phyloP scores from a whole-genome alignment of 805 yeast species.

The Saturnispora ahearnii region DNA sequence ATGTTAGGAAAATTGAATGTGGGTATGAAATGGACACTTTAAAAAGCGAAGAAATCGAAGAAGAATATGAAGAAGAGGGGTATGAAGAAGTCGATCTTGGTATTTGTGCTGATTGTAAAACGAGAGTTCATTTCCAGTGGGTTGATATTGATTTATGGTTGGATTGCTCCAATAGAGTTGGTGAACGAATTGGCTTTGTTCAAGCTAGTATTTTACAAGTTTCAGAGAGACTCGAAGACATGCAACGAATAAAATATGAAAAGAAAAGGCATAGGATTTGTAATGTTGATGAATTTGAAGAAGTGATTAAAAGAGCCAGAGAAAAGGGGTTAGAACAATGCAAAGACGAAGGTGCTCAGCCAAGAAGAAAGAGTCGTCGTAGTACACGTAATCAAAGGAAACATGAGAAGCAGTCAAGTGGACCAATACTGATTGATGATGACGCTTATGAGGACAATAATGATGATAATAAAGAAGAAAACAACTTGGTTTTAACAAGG shows the following conservation, averaged over 20 bases:
- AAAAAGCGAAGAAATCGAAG: constrained; percentile 8
- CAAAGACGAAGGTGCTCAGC: constrained; percentile 19
- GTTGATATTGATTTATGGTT: constrained; percentile 28
- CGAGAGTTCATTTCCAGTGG: constrained; percentile 41
- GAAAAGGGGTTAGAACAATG: constrained; percentile 4
- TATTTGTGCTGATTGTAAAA: constrained; percentile 39
- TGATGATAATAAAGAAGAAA: constrained; percentile 5
- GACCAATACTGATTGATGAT: background rate
- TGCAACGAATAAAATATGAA: background rate
- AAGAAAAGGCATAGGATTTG: background rate
- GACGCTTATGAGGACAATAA: constrained; percentile 4
- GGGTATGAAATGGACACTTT: constrained; percentile 5
- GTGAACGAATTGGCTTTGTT: background rate
- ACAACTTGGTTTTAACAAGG: background rate
- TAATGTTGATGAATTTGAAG: constrained; percentile 7
- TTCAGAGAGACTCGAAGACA: background rate
- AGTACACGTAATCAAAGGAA: background rate
- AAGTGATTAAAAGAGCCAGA: constrained; percentile 5
- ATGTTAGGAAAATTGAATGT: background rate
- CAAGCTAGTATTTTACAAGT: background rate
- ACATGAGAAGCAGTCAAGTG: background rate
- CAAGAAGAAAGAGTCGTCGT: background rate
- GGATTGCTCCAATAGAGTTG: constrained; percentile 12
- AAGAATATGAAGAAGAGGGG: constrained; percentile 9
- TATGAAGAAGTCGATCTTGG: constrained; percentile 9